Evolutionary conservation across 2,329 filamentous ascomycete species (phyloP), one percentile per base, ranked within the genome.

Genomic region (Fusarium sublunatum): DNA sequence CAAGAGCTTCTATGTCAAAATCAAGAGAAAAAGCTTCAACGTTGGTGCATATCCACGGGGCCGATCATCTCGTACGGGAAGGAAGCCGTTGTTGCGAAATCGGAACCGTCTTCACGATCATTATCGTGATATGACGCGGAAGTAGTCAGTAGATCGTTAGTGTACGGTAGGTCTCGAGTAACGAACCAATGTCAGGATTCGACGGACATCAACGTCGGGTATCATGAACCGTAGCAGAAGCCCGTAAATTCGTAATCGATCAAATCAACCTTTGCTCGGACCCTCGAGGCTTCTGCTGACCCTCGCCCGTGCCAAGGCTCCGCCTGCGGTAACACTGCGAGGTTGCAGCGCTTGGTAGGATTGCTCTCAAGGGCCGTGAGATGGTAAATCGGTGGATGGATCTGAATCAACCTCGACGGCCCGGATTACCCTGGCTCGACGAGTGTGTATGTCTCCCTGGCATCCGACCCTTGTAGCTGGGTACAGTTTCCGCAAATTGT

Each of bases 381-480:
- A 69, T 69, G 57, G 60, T 65, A 56, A 58, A 69, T 69, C 58
- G 61, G 45, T 45, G 59, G 54, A 62, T 58, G 64, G 67, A 69
- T 69, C 67, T 69, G 52, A 68, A 68, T 68, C 67, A 64, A 57
- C 64, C 52, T 68, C 51, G 53, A 68, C 61, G 58, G 61, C 47
- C 59, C 58, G 45, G 60, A 62, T 43, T 10, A 54, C 63, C 67
- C 61, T 52, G 57, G 61, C 58, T 48, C 32, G 52, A 53, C 38
- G 38, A 48, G 49, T 48, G 49, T 48, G 19, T 19, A 19, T 19
- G 19, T 28, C 40, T 43, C 52, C 57, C 52, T 65, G 44, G 38
- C 35, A 49, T 45, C 15, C 31, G 45, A 62, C 52, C 62, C 61
- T 43, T 60, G 57, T 65, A 41, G 52, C 50, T 54, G 61, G 61